A percentile compares a stretch with the other conserved stretches of the same genome.
Conservation (phyloP, 306 rosid genomes). For the Cicer chorassanicum region DNA sequence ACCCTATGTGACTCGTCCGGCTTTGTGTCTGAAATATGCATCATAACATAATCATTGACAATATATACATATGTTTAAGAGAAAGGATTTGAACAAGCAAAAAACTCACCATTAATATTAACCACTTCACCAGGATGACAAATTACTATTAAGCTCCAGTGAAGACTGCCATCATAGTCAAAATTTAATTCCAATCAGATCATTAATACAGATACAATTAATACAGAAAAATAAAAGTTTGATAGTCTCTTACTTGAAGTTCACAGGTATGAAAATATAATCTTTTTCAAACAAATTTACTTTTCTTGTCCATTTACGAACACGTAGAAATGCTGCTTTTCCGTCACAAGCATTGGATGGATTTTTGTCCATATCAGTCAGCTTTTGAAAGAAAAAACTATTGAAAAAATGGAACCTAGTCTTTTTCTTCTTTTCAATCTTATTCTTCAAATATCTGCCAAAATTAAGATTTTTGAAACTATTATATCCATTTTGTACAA, state of each 20-base stretch:
- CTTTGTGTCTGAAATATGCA: slow-evolving; percentile 57
- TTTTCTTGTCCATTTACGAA: slow-evolving; percentile 89
- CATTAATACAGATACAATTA: slow-evolving; percentile 37
- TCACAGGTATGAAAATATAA: slow-evolving; percentile 83
- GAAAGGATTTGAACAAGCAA: slow-evolving; percentile 15
- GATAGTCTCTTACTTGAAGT: slow-evolving; percentile 69
- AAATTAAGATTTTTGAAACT: slow-evolving; percentile 29
- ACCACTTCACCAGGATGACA: slow-evolving; percentile 80
- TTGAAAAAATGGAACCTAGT: slow-evolving; percentile 74
- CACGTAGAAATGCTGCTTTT: slow-evolving; percentile 81
- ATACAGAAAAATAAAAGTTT: slow-evolving; percentile 20
- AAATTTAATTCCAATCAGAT: slow-evolving; percentile 44
- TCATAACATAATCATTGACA: neutral
- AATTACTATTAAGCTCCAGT: slow-evolving; percentile 85
- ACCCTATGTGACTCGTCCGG: slow-evolving; percentile 52
- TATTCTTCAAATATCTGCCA: slow-evolving; percentile 76
- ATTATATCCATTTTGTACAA: neutral
- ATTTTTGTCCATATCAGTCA: slow-evolving; percentile 81
- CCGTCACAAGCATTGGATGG: slow-evolving; percentile 71
- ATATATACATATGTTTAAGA: neutral
- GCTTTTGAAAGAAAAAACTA: slow-evolving; percentile 85
- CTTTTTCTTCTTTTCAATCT: slow-evolving; percentile 59
- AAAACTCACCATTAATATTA: slow-evolving; percentile 59
- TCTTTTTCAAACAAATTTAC: slow-evolving; percentile 80
- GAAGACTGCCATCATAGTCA: slow-evolving; percentile 59